Percentiles rank a stretch among this genome's conserved stretches.
phyloP scores from a whole-genome alignment of 768 basidiomycete species.

The Suillus subaureus region DNA sequence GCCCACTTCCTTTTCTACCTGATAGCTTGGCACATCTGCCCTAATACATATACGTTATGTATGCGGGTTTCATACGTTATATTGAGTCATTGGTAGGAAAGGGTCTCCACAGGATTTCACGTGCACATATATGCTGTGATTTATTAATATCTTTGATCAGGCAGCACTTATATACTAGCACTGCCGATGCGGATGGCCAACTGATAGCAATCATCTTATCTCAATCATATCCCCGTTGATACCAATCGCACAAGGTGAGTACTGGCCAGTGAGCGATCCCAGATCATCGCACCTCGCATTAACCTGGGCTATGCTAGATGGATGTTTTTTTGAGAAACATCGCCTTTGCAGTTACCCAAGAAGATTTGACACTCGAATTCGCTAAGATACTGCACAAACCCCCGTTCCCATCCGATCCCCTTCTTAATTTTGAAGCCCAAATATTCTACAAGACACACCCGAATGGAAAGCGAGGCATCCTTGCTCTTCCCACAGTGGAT shows the following conservation, averaged over 20 bases:
- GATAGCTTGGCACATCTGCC: not conserved
- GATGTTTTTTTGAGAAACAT: slow-evolving; percentile 38
- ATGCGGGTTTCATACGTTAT: no score
- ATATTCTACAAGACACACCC: slow-evolving; percentile 28
- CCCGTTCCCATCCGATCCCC: slow-evolving; percentile 29
- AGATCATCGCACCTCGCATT: not conserved
- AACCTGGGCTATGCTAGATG: slow-evolving; percentile 22
- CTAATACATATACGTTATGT: not conserved
- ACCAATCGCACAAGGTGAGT: slow-evolving; percentile 24
- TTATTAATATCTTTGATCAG: slow-evolving; percentile 3
- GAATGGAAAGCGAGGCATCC: slow-evolving; percentile 31
- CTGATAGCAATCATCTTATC: not conserved
- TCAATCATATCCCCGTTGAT: not conserved
- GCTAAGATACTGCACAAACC: slow-evolving; percentile 36
- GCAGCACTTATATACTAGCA: slow-evolving; percentile 1
- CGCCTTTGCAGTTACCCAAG: slow-evolving; percentile 26
- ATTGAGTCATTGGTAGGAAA: slow-evolving; percentile 8
- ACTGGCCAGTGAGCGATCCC: not conserved
- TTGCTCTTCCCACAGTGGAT: slow-evolving; percentile 29
- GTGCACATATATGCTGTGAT: not conserved
- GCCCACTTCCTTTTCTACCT: not conserved
- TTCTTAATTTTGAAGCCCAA: slow-evolving; percentile 36
- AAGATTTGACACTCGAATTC: slow-evolving; percentile 36
- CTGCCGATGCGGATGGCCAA: not conserved
- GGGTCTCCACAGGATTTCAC: not conserved